These are phyloP conservation scores for Yarrowia keelungensis DNA, from an alignment of 805 yeast genomes.

Conservation along the genomic window DNA sequence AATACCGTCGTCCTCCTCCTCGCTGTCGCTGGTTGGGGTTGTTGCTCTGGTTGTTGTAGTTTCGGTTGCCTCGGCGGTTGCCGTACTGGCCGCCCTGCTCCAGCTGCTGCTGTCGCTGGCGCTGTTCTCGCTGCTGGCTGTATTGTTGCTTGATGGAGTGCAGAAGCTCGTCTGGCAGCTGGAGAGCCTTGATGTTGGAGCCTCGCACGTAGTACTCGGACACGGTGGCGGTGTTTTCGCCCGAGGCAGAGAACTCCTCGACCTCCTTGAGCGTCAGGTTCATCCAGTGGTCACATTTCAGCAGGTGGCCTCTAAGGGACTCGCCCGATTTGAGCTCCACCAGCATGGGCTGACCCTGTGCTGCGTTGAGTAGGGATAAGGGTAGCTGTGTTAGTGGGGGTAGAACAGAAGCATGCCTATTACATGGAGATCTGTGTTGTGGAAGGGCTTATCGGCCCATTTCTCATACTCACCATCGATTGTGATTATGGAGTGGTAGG, in stretches of 20 bases:
- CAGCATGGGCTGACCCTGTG: conserved; percentile 84
- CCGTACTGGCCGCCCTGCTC: conserved; percentile 39
- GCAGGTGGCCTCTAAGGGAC: conserved; percentile 80
- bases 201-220: conserved; percentile 86
- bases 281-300: conserved; percentile 95
- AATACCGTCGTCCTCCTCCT: conserved; percentile 38
- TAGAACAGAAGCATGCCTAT: too few species aligned
- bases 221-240: conserved; percentile 65
- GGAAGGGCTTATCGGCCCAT: background rate
- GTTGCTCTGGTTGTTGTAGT: conserved; percentile 39
- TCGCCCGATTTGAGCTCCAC: conserved; percentile 94
- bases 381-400: conserved; percentile 67
- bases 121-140: conserved; percentile 41
- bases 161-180: conserved; percentile 52
- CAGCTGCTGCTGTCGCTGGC: conserved; percentile 42
- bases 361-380: conserved; percentile 84
- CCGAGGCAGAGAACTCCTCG: conserved; percentile 58
- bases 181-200: conserved; percentile 52
- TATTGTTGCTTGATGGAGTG: conserved; percentile 50
- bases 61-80: conserved; percentile 42
- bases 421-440: too few species aligned
- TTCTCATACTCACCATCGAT: conserved; percentile 28
- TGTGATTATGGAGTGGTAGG: conserved; percentile 1
- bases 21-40: conserved; percentile 40
- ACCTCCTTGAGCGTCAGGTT: conserved; percentile 83